Conservation (phyloP, 2,329 filamentous ascomycete genomes). For the Metarhizium robertsii region DNA sequence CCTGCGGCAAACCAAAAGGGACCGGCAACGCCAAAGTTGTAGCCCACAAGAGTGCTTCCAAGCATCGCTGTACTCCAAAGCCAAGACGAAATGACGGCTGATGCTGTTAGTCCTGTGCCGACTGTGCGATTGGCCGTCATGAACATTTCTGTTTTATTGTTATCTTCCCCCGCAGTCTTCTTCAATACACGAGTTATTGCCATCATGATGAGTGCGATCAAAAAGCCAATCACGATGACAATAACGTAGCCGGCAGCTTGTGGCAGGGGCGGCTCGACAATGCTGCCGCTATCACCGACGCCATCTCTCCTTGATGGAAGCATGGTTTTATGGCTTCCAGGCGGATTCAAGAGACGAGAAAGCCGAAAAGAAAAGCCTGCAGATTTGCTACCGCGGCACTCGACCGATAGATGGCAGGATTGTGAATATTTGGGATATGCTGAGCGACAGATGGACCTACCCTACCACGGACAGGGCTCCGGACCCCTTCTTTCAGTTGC, state of each 20-base stretch:
- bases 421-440: no score
- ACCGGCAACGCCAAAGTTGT: slow-evolving; percentile 43
- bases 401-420: no score
- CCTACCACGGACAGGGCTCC: no score
- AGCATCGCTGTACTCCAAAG: slow-evolving; percentile 44
- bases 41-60: slow-evolving; percentile 39
- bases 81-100: slow-evolving; percentile 46
- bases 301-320: neutral
- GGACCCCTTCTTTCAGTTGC: no score
- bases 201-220: slow-evolving; percentile 32
- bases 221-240: slow-evolving; percentile 22
- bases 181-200: slow-evolving; percentile 22
- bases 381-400: no score
- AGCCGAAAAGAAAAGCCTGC: no score
- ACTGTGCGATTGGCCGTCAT: slow-evolving; percentile 44
- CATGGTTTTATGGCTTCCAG: no score
- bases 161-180: slow-evolving; percentile 39
- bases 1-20: slow-evolving; percentile 51
- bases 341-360: no score
- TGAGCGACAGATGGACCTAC: no score
- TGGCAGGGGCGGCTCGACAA: slow-evolving; percentile 17
- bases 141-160: slow-evolving; percentile 45
- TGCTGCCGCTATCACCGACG: neutral
- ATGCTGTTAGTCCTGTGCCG: slow-evolving; percentile 37
- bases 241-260: slow-evolving; percentile 22